Conservation (phyloP, 164 flowering plant genomes). For the Cinnamomum micranthum region DNA sequence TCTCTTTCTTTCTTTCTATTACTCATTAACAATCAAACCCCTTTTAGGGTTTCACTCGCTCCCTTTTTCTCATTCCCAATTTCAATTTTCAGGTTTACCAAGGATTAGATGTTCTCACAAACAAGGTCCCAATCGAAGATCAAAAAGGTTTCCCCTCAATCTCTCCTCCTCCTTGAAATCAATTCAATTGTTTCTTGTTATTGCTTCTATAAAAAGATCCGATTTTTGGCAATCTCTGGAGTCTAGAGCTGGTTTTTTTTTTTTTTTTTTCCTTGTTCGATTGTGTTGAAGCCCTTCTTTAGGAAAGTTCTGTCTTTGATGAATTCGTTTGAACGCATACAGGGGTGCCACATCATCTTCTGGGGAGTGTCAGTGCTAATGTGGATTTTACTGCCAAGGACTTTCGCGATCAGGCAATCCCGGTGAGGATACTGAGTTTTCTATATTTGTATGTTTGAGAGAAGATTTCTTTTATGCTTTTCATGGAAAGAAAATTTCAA, state of each 20-base stretch:
- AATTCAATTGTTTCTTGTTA: background rate
- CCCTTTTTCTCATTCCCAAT: background rate
- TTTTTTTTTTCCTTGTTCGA: background rate
- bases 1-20: background rate
- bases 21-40: background rate
- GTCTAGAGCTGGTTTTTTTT: no score
- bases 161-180: background rate
- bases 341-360: conserved; percentile 91
- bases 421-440: conserved; percentile 3
- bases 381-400: conserved; percentile 80
- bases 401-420: conserved; percentile 66
- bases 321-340: conserved; percentile 1
- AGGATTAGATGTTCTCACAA: conserved; percentile 90
- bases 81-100: conserved; percentile 41
- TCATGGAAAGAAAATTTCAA: background rate
- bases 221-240: no score
- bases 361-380: conserved; percentile 70
- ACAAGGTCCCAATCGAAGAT: conserved; percentile 68
- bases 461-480: no score
- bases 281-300: background rate
- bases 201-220: background rate
- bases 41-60: background rate
- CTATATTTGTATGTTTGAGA: background rate
- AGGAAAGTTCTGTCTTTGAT: background rate
- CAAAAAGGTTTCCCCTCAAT: conserved; percentile 52